Base-by-base conservation (phyloP, 768 basidiomycete genomes). In the Naganishia kalamii region DNA sequence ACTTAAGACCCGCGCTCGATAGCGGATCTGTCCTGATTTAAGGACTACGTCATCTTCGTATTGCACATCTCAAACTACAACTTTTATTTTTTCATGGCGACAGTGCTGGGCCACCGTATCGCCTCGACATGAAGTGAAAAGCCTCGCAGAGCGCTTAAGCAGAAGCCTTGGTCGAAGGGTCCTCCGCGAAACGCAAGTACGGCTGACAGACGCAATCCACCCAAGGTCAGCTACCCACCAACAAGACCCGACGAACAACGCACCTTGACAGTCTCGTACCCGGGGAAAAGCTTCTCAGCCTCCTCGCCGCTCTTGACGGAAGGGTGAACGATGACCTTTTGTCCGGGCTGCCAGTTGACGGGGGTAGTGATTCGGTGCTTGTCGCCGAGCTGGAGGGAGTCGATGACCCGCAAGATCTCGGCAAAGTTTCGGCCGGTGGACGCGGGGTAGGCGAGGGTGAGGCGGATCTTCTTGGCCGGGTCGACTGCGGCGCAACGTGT, bases 371-470 rank as follows among this genome's bases (percentile, higher is more conserved):
- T 73, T 60, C 76, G 75, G 79, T 79, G 71, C 72, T 70, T 71
- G 68, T 77, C 72, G 48, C 92, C 90, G 63, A 93, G 82, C 78
- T 99, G 96, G 64, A 99, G 85, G 52, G 92, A 84, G 79, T 99
- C 94, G 72, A 98, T 82, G 62, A 90, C 90, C 65, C 68, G 62
- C 65, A 87, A 65, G 71, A 87, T 82, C 79, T 87, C 86, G 68
- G 83, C 84, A 76, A 96, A 94, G 84, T 92, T 93, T 74, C 92
- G 88, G 47, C 94, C 96, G 72, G 93, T 92, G 13, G 91, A 87
- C 52, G 94, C 93, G 65, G 96, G 96, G 82, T 98, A 98, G 29
- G 91, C 81, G 70, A 99, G 72, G 17, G 86, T 89, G 72, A 96
- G 81, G 68, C 94, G 89, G 76, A 99, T 96, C 72, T 85, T 83